Base-by-base conservation (phyloP, 148 eudicot genomes). In the Vaccinium darrowii region DNA sequence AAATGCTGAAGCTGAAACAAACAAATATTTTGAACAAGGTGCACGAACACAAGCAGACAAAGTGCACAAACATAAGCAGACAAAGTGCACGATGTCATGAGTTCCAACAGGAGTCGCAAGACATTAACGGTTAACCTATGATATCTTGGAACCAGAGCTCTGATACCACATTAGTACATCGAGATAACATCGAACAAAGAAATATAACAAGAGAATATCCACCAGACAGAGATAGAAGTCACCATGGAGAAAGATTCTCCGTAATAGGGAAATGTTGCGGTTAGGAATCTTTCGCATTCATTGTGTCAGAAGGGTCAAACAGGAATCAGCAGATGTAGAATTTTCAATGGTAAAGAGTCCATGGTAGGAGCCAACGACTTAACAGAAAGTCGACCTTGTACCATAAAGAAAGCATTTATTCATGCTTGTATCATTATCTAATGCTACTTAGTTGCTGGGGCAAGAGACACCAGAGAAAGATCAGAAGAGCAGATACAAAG, bases 211-310 rank as follows among this genome's bases (percentile, higher is more conserved):
- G 47, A 65, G 19, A 52, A 1, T 9, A 36, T 12, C n/a, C 23
- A 73, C 19, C 8, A 23, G 27, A 71, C 18, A 43, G 16, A 19
- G 23, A 71, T 30, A 27, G 43, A 43, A 30, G 30, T 7, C 93
- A 96, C 98, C 92, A 85, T 93, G 47, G 98, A 93, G 85, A 96
- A 96, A 65, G 94, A 96, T 54, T 94, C 93, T 86, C 98, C 98
- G 79, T 96, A 94, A 87, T 96, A 96, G 1, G 98, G 98, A 69
- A 89, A 96, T 75, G 98, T 98, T 19, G 94, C 87, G 1, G 97
- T 84, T 81, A 96, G 92, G 69, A 96, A 96, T 88, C 98, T 91
- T 85, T 96, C 98, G 67, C 90, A 96, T 86, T 96, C 98, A 52
- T 96, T 93, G 91, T 94, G 98, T 86, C 91, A 90, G 85, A 91